Evolutionary conservation across 352 stramenopile genomes (phyloP).

Genomic region (Stephanocyclus meneghinianus): DNA sequence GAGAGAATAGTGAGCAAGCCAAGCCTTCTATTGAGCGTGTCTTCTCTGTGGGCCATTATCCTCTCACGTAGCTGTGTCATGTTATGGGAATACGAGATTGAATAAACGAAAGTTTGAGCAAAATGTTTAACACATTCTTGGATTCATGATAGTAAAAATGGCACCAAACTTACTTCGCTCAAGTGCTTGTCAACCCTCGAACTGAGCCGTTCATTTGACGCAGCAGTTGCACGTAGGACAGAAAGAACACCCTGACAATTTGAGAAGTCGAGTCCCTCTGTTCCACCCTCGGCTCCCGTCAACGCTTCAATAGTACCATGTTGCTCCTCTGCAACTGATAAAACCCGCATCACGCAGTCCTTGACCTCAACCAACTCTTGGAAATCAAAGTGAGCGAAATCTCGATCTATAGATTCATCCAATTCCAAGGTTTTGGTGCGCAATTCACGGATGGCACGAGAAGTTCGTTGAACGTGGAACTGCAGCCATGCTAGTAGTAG

Average conservation of each 20-base stretch:
- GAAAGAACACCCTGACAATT: constrained; percentile 38
- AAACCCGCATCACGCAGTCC: constrained; percentile 44
- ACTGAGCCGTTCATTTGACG: constrained; percentile 50
- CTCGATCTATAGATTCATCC: constrained; percentile 51
- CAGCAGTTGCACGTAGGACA: constrained; percentile 41
- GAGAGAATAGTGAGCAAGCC: constrained; percentile 54
- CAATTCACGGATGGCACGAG: constrained; percentile 44
- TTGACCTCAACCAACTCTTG: constrained; percentile 52
- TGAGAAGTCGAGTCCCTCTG: constrained; percentile 45
- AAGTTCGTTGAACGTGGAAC: constrained; percentile 59
- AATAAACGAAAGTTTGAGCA: not conserved
- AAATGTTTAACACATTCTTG: not conserved
- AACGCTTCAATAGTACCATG: constrained; percentile 45
- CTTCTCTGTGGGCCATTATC: constrained; percentile 44
- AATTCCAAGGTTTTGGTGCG: constrained; percentile 39
- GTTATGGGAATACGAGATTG: not conserved
- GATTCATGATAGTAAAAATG: not conserved
- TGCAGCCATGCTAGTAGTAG: constrained; percentile 50
- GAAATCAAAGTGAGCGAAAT: constrained; percentile 42
- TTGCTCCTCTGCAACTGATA: constrained; percentile 61
- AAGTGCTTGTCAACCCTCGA: constrained; percentile 59
- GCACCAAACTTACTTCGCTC: constrained; percentile 29
- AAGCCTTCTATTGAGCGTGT: constrained; percentile 50
- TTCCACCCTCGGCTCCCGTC: constrained; percentile 32
- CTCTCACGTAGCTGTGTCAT: constrained; percentile 20